These are phyloP conservation scores for Phytophthora pini DNA, from an alignment of 352 stramenopile species.

Conservation along the genomic window DNA sequence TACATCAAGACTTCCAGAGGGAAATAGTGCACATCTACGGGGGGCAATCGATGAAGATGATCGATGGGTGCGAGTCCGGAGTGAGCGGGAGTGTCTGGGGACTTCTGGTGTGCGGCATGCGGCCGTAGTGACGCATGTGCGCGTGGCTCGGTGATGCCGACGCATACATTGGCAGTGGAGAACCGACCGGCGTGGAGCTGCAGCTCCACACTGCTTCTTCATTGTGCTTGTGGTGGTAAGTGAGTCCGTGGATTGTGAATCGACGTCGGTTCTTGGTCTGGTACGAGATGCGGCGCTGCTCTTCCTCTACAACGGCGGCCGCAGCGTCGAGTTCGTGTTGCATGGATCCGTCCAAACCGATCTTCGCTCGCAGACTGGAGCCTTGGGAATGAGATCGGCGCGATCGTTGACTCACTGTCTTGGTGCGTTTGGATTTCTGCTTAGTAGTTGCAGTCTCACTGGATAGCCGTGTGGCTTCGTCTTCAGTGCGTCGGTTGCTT, in stretches of 20 bases:
- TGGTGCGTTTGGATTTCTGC: slow-evolving; percentile 24
- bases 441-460: slow-evolving; percentile 10
- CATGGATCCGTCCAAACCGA: slow-evolving; percentile 11
- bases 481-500: slow-evolving; percentile 19
- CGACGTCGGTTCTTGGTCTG: slow-evolving; percentile 32
- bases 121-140: slow-evolving; percentile 13
- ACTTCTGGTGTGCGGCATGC: slow-evolving; percentile 11
- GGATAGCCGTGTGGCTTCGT: slow-evolving; percentile 11
- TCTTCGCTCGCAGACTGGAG: slow-evolving; percentile 15
- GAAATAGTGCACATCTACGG: slow-evolving; percentile 19
- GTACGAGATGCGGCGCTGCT: slow-evolving; percentile 31
- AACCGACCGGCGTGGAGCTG: slow-evolving; percentile 21
- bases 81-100: slow-evolving; percentile 20
- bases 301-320: slow-evolving; percentile 10
- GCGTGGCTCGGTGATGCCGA: slow-evolving; percentile 7
- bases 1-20: slow-evolving; percentile 7
- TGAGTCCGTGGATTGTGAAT: slow-evolving; percentile 39
- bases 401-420: slow-evolving; percentile 1
- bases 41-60: slow-evolving; percentile 46
- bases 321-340: slow-evolving; percentile 21
- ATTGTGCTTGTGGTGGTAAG: slow-evolving; percentile 23
- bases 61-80: slow-evolving; percentile 34
- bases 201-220: slow-evolving; percentile 22
- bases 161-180: slow-evolving; percentile 18
- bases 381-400: slow-evolving; percentile 29